These are phyloP conservation scores for Botrytis galanthina DNA, from an alignment of 2,329 filamentous ascomycete species.

Conservation along the genomic window DNA sequence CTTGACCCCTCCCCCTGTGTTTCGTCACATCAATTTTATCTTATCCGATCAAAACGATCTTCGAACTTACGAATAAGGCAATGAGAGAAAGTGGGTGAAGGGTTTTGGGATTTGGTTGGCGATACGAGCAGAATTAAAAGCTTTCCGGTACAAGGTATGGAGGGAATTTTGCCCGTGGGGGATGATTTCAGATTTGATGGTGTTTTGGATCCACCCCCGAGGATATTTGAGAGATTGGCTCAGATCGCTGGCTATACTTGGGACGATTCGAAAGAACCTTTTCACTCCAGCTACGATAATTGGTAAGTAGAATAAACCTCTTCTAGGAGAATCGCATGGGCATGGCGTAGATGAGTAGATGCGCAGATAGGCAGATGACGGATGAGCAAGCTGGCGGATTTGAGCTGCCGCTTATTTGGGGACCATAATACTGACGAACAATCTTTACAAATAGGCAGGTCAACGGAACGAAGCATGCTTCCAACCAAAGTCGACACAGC, in stretches of 20 bases:
- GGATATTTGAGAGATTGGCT: constrained; percentile 69
- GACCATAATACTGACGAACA: neutral
- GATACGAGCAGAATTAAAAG: constrained; percentile 5
- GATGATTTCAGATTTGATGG: constrained; percentile 38
- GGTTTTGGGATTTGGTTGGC: neutral
- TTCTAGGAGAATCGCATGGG: neutral
- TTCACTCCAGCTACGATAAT: constrained; percentile 78
- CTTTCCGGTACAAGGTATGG: constrained; percentile 28
- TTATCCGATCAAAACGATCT: neutral
- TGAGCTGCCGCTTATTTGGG: neutral
- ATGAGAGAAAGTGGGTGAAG: constrained; percentile 9
- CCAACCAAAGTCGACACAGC: constrained; percentile 29
- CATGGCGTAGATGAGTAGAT: neutral
- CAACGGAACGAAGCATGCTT: constrained; percentile 52
- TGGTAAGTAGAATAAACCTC: constrained; percentile 55
- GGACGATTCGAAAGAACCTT: constrained; percentile 61
- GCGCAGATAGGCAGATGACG: neutral
- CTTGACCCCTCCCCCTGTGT: neutral
- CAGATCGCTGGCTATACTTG: constrained; percentile 74
- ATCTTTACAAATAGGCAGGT: constrained; percentile 53
- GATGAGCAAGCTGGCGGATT: neutral
- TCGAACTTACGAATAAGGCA: constrained; percentile 22
- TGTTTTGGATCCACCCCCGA: constrained; percentile 62
- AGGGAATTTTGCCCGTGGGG: constrained; percentile 29
- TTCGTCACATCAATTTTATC: neutral